These are phyloP conservation scores for Hygrophorus russula DNA, from an alignment of 768 basidiomycete species.

Conservation along the genomic window DNA sequence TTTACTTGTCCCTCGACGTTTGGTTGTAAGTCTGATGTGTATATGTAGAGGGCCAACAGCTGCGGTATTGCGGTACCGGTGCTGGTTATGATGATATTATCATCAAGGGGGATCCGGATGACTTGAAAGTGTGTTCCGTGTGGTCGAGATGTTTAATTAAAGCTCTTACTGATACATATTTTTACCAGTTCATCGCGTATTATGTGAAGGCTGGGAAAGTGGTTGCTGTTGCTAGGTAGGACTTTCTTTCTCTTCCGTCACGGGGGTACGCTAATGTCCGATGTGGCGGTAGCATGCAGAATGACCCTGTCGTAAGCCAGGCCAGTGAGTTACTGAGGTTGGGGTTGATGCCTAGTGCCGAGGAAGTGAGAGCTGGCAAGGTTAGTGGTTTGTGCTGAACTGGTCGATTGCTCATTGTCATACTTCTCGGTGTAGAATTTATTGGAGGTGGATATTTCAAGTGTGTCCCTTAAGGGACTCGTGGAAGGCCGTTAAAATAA, in stretches of 20 bases:
- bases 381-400: slow-evolving; percentile 22
- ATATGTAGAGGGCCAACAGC: slow-evolving; percentile 63
- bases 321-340: slow-evolving; percentile 70
- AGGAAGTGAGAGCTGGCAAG: slow-evolving; percentile 67
- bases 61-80: slow-evolving; percentile 76
- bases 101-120: slow-evolving; percentile 62
- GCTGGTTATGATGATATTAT: slow-evolving; percentile 64
- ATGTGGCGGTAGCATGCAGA: slow-evolving; percentile 48
- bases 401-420: not conserved
- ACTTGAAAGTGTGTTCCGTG: slow-evolving; percentile 53
- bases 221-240: slow-evolving; percentile 56
- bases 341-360: slow-evolving; percentile 68
- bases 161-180: not conserved
- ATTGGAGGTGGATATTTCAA: slow-evolving; percentile 27
- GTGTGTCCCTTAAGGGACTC: not conserved
- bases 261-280: not conserved
- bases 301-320: slow-evolving; percentile 71
- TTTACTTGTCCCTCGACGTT: not conserved
- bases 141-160: not conserved
- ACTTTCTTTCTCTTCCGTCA: not conserved
- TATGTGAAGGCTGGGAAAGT: slow-evolving; percentile 57
- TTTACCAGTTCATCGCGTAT: slow-evolving; percentile 63
- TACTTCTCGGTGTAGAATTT: slow-evolving; percentile 22
- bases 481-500: too few species aligned
- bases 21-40: not conserved